Conservation (phyloP, 2,329 filamentous ascomycete genomes). For the Nemania sp. region DNA sequence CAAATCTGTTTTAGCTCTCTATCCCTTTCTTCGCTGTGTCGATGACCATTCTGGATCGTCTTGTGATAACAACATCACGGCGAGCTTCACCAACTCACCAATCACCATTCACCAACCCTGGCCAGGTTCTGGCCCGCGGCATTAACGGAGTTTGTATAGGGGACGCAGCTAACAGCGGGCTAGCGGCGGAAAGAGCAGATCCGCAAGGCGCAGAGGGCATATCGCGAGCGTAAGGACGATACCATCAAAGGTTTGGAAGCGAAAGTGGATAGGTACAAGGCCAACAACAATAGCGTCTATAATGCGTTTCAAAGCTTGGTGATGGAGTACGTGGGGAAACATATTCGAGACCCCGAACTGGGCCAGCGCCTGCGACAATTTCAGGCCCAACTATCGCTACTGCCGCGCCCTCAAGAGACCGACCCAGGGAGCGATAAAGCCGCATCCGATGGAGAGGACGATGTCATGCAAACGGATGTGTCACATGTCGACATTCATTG, state of each 20-base stretch:
- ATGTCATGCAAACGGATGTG: not conserved
- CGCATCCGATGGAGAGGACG: conserved; percentile 14
- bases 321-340: conserved; percentile 61
- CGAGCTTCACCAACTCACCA: too few species aligned
- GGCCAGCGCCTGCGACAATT: conserved; percentile 63
- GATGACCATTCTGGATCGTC: conserved; percentile 8
- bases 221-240: conserved; percentile 81
- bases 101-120: too few species aligned
- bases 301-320: conserved; percentile 66
- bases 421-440: conserved; percentile 36
- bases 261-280: conserved; percentile 69
- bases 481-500: not conserved
- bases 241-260: conserved; percentile 74
- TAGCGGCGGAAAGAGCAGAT: conserved; percentile 85
- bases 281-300: conserved; percentile 73
- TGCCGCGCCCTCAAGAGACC: conserved; percentile 49
- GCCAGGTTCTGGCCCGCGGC: too few species aligned
- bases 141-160: too few species aligned
- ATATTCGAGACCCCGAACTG: conserved; percentile 59
- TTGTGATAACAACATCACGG: conserved; percentile 1
- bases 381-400: conserved; percentile 57
- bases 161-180: conserved; percentile 24
- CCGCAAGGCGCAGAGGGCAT: conserved; percentile 81
- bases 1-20: not conserved
- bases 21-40: not conserved